Evolutionary conservation across 345 rosid species (phyloP), one percentile per base, ranked within the genome.

Genomic region (Pistacia vera): DNA sequence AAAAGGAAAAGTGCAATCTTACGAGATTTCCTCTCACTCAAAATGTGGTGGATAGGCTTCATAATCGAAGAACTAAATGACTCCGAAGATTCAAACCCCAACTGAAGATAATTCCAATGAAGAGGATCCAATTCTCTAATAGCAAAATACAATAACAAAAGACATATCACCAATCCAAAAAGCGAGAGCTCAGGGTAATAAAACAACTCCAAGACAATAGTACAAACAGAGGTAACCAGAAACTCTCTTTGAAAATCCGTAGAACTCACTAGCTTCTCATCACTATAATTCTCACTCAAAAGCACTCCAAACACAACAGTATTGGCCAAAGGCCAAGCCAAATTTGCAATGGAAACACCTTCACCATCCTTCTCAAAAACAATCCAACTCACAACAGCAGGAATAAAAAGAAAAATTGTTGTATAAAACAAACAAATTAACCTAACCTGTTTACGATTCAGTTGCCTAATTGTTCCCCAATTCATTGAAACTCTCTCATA

Each of bases 11-110:
- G 78, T 0, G 99, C 99, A 74, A 95, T 95, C 90, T 95, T 95
- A 14, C 97, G 90, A 25, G 98, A 95, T 65, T 92, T 95, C 84
- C 97, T 92, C 84, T 95, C 99, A 36, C 97, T 90, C 86, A 95
- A 85, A 81, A 95, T 90, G 68, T 92, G 97, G 35, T 87, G 90
- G 12, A 93, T 80, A n/a, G 98, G 96, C 76, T 86, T 95, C 91
- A 90, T 81, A 74, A 91, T 77, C 72, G 81, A 75, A 61, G 84
- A 41, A 72, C 80, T 77, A 64, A 88, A 75, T 25, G 97, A 69
- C 71, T 90, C 97, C 0, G 98, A 86, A 0, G 92, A 81, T 77
- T 88, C 94, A 78, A 86, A 61, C 9, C 93, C 98, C 79, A 93
- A 73, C 71, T 90, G 89, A 25, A 81, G 75, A 77, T 86, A 83